Percentiles rank a stretch among this genome's conserved stretches.
These are phyloP conservation scores for Candida lessepsii DNA, from an alignment of 805 yeast species.

Conservation along the genomic window DNA sequence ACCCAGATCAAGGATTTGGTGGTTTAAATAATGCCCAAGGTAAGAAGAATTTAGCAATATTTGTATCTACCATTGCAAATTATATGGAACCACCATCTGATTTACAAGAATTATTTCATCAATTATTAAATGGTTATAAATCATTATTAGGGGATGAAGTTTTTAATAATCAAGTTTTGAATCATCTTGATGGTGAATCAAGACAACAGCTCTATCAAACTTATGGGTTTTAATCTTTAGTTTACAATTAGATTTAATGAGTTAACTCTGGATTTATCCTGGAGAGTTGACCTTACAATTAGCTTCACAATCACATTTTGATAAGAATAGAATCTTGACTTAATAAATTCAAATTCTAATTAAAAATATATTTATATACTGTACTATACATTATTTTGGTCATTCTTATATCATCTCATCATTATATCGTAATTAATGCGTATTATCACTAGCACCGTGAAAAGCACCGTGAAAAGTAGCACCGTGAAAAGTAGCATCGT, in stretches of 20 bases:
- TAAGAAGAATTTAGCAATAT: slow-evolving; percentile 47
- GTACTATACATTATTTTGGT: slow-evolving; percentile 4
- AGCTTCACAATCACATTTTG: no score
- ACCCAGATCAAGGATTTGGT: slow-evolving; percentile 61
- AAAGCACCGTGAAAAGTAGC: no score
- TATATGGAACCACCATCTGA: slow-evolving; percentile 51
- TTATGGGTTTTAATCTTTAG: slow-evolving; percentile 19
- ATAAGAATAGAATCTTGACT: no score
- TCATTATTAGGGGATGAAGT: slow-evolving; percentile 42
- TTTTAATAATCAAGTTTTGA: slow-evolving; percentile 32
- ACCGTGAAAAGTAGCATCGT: no score
- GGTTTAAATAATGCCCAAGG: slow-evolving; percentile 45
- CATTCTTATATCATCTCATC: no score
- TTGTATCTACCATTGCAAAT: slow-evolving; percentile 58
- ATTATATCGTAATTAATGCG: no score
- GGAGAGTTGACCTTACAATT: no score
- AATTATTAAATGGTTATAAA: slow-evolving; percentile 46
- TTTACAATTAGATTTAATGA: no score
- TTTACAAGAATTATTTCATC: slow-evolving; percentile 43
- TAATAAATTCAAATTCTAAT: no score
- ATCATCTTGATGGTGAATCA: slow-evolving; percentile 31
- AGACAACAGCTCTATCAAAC: slow-evolving; percentile 19
- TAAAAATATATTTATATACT: slow-evolving; percentile 9
- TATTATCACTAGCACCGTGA: no score
- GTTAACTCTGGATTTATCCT: no score